Conservation (phyloP, 495 filamentous ascomycete genomes). For the Penicillium paradoxum region DNA sequence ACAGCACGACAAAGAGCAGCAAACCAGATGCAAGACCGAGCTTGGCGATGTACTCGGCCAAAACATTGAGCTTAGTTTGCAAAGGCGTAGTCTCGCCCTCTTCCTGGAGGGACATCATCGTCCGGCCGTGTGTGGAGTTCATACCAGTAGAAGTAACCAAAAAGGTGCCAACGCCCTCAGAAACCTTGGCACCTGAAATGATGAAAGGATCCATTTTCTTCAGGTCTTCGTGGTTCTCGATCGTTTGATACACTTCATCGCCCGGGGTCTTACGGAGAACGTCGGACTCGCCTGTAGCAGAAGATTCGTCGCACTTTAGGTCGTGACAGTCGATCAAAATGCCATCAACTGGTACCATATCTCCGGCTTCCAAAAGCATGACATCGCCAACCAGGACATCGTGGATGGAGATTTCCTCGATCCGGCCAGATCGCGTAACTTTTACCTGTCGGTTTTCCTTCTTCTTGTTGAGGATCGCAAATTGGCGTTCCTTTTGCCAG, state of each 20-base stretch:
- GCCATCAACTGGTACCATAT: conserved; percentile 78
- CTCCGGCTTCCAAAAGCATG: conserved; percentile 78
- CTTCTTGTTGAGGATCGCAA: conserved; percentile 67
- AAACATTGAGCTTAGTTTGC: conserved; percentile 83
- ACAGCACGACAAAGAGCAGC: conserved; percentile 82
- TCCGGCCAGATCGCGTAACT: conserved; percentile 70
- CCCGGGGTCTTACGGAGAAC: conserved; percentile 65
- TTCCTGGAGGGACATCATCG: conserved; percentile 87
- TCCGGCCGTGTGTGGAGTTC: conserved; percentile 86
- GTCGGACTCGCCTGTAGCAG: conserved; percentile 82
- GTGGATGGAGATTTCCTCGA: conserved; percentile 70
- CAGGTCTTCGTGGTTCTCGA: conserved; percentile 68
- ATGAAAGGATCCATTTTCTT: conserved; percentile 92
- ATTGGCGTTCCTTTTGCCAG: conserved; percentile 75
- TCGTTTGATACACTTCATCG: conserved; percentile 75
- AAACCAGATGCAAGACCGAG: conserved; percentile 78
- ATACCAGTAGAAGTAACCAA: conserved; percentile 82
- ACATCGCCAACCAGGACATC: conserved; percentile 83
- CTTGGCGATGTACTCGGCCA: conserved; percentile 93
- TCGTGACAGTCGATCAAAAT: conserved; percentile 69
- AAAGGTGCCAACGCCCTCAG: conserved; percentile 85
- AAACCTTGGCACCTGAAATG: conserved; percentile 85
- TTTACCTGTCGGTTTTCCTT: conserved; percentile 69
- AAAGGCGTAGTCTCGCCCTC: conserved; percentile 91
- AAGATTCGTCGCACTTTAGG: conserved; percentile 77